Percentiles rank a stretch among this genome's conserved stretches.
phyloP scores from a whole-genome alignment of 345 rosid species.

The Eucalyptus curtisii region DNA sequence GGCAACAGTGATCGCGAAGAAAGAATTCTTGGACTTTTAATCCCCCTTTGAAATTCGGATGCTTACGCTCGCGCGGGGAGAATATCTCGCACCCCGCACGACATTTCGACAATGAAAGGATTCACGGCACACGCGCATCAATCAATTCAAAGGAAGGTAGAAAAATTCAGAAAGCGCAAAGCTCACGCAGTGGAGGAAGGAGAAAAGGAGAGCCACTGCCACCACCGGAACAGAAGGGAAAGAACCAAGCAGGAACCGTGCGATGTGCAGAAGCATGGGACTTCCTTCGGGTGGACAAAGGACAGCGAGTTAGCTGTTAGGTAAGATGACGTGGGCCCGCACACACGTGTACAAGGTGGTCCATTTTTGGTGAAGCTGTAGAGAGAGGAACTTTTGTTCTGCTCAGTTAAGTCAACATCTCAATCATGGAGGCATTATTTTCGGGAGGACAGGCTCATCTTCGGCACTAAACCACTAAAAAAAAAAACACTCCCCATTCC shows the following conservation, averaged over 20 bases:
- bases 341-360: slow-evolving; percentile 34
- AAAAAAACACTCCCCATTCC: neutral
- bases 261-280: neutral
- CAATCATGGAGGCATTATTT: slow-evolving; percentile 55
- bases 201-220: neutral
- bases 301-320: slow-evolving; percentile 13
- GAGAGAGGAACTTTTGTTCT: slow-evolving; percentile 9
- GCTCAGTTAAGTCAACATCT: slow-evolving; percentile 39
- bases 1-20: neutral
- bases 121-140: neutral
- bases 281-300: neutral
- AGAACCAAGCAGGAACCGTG: neutral
- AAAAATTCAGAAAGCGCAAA: neutral
- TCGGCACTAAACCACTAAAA: neutral
- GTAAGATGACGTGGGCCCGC: slow-evolving; percentile 16
- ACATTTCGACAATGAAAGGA: neutral
- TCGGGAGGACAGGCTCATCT: slow-evolving; percentile 9
- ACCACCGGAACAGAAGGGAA: neutral
- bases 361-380: slow-evolving; percentile 1
- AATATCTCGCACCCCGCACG: neutral
- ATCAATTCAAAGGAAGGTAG: neutral
- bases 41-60: neutral
- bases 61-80: neutral
- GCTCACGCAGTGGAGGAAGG: neutral
- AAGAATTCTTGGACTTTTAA: neutral